These are phyloP conservation scores for Argentina anserina DNA, from an alignment of 306 rosid genomes.

Conservation along the genomic window DNA sequence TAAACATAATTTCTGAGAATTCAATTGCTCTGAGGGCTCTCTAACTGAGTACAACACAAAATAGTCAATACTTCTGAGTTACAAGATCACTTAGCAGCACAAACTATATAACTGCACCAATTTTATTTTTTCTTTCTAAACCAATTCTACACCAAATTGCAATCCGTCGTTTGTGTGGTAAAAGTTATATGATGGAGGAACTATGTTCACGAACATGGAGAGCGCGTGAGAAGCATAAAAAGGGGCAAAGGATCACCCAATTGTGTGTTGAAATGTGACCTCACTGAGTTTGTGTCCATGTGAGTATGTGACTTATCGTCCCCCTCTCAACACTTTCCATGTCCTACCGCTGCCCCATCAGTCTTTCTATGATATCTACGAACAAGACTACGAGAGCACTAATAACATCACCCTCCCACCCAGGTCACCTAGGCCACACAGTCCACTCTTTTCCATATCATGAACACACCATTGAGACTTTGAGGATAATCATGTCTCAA, in stretches of 20 bases:
- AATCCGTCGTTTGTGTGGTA: no score
- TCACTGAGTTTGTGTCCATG: background rate
- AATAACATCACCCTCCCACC: background rate
- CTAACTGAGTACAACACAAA: no score
- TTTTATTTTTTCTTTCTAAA: no score
- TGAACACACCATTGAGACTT: background rate
- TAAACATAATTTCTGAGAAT: no score
- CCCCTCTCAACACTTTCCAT: constrained; percentile 7
- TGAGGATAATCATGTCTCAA: background rate
- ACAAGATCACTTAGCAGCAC: no score
- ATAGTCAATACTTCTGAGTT: no score
- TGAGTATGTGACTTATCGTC: background rate
- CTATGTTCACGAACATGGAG: background rate
- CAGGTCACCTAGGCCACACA: background rate
- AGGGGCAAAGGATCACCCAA: background rate
- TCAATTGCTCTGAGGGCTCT: no score
- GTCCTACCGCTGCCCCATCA: background rate
- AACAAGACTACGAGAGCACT: background rate
- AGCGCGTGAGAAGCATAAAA: constrained; percentile 26
- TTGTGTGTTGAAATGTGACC: constrained; percentile 15
- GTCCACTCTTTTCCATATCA: background rate
- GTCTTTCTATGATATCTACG: background rate
- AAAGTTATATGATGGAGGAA: background rate
- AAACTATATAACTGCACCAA: no score
- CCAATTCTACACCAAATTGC: no score